Evolutionary conservation across 345 rosid species (phyloP).

Genomic region (Eutrema japonicum): DNA sequence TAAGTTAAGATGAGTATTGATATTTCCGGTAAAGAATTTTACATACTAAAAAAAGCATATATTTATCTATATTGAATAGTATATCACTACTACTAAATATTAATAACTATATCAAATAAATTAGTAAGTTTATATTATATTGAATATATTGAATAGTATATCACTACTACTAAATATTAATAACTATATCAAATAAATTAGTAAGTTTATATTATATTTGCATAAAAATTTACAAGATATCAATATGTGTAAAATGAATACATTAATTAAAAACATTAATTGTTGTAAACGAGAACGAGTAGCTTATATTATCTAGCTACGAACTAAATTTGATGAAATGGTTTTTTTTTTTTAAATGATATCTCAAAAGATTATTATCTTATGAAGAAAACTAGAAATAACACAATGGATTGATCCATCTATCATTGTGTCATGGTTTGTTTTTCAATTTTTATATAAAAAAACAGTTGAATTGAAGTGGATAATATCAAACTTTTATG

Average conservation of each 20-base stretch:
- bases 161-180: background rate
- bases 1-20: background rate
- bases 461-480: constrained; percentile 28
- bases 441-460: background rate
- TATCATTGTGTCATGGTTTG: background rate
- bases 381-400: background rate
- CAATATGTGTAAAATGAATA: background rate
- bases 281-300: constrained; percentile 1
- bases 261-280: background rate
- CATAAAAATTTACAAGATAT: background rate
- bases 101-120: background rate
- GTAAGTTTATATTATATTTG: too few species aligned
- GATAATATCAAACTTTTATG: constrained; percentile 49
- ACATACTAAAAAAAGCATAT: background rate
- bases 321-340: background rate
- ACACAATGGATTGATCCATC: constrained; percentile 14
- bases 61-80: background rate
- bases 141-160: background rate
- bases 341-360: too few species aligned
- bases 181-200: background rate
- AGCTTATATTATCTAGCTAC: background rate
- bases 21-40: background rate
- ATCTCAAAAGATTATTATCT: background rate
- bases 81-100: background rate
- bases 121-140: too few species aligned